Evolutionary conservation across 148 eudicot species (phyloP).

Genomic region (Nepenthes gracilis): DNA sequence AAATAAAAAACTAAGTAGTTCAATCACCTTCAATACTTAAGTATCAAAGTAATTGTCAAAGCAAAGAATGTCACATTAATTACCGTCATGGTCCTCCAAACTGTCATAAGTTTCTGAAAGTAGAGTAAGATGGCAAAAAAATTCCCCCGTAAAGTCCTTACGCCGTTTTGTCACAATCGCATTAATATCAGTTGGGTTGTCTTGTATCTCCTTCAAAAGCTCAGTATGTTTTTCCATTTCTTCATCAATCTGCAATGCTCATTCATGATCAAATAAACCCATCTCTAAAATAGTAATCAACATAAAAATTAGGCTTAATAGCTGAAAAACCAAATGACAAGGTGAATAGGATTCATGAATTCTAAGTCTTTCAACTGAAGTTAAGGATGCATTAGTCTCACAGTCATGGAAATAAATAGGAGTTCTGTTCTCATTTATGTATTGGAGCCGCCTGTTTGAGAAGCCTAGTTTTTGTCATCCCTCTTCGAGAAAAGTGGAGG

Average conservation of each 20-base stretch:
- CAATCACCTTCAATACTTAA: no score
- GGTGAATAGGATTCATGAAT: neutral
- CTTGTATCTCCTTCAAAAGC: conserved; percentile 71
- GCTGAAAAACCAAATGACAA: neutral
- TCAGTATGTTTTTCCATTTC: conserved; percentile 77
- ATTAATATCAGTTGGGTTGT: conserved; percentile 75
- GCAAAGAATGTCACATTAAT: conserved; percentile 6
- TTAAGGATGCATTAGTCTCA: no score
- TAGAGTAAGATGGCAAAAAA: conserved; percentile 67
- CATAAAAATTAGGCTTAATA: neutral
- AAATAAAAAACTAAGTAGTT: no score
- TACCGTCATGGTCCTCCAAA: conserved; percentile 96
- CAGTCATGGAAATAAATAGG: no score
- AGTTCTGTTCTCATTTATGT: no score
- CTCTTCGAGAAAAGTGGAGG: no score
- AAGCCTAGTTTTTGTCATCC: no score
- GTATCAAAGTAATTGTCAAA: no score
- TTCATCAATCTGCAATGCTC: conserved; percentile 78
- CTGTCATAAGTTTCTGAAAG: conserved; percentile 59
- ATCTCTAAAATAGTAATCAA: neutral
- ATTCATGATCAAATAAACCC: conserved; percentile 16
- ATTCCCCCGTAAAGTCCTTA: conserved; percentile 67
- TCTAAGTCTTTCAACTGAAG: no score
- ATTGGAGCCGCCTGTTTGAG: no score
- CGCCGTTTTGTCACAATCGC: conserved; percentile 79